phyloP scores from a whole-genome alignment of 495 filamentous ascomycete species.

The Apodospora peruviana region DNA sequence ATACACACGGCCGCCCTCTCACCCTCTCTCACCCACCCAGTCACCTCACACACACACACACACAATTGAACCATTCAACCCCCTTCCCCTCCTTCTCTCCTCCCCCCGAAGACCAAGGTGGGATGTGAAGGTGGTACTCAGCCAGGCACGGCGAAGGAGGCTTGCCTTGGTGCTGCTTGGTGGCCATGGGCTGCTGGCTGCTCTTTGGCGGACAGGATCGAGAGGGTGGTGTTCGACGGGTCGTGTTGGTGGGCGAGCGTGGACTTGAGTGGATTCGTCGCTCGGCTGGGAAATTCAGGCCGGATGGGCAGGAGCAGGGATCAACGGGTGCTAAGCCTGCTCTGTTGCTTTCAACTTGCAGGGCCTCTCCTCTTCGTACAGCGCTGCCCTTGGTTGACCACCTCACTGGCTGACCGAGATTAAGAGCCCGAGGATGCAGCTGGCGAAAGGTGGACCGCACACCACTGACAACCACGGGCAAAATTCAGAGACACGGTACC shows the following conservation, averaged over 20 bases:
- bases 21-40: background rate
- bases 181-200: background rate
- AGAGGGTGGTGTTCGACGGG: conserved; percentile 8
- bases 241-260: conserved; percentile 20
- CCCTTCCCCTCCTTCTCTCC: background rate
- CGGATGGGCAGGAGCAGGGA: conserved; percentile 29
- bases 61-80: background rate
- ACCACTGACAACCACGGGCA: background rate
- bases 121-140: conserved; percentile 19
- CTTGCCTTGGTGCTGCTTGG: conserved; percentile 2
- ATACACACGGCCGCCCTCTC: background rate
- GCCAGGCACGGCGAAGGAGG: conserved; percentile 19
- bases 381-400: conserved; percentile 19
- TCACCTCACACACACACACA: too few species aligned
- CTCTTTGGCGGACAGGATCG: background rate
- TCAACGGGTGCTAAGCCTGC: conserved; percentile 23
- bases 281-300: conserved; percentile 34
- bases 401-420: conserved; percentile 17
- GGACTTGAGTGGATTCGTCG: conserved; percentile 25
- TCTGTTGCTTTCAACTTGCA: conserved; percentile 18
- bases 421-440: conserved; percentile 21
- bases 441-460: conserved; percentile 11
- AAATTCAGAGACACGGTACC: conserved; percentile 29
- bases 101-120: conserved; percentile 1
- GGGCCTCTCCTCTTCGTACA: conserved; percentile 13